Conservation (phyloP, 2,329 filamentous ascomycete genomes). For the Fusarium duplospermum region DNA sequence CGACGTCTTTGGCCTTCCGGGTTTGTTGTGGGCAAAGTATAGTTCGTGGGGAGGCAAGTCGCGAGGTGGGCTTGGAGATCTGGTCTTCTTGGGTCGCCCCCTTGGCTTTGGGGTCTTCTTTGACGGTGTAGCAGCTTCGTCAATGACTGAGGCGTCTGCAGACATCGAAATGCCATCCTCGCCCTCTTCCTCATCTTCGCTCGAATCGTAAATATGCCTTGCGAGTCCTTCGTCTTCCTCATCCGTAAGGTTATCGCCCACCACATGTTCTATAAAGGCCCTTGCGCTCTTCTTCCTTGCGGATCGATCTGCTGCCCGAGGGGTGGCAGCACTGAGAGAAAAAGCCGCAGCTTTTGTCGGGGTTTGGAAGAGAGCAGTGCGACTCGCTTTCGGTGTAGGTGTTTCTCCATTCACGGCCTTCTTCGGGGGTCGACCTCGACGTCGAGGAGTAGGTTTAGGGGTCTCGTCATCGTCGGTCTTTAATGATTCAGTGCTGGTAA, state of each 20-base stretch:
- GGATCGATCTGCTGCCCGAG: conserved; percentile 83
- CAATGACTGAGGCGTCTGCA: conserved; percentile 35
- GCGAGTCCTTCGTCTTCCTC: conserved; percentile 78
- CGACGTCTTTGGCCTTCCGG: conserved; percentile 84
- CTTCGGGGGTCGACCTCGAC: conserved; percentile 52
- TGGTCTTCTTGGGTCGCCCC: conserved; percentile 48
- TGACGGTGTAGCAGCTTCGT: conserved; percentile 56
- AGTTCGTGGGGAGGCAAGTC: conserved; percentile 89
- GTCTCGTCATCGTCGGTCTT: conserved; percentile 39
- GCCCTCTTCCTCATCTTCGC: conserved; percentile 61
- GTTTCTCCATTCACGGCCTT: conserved; percentile 45
- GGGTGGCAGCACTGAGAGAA: conserved; percentile 61
- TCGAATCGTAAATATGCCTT: conserved; percentile 73
- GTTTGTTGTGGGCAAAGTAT: conserved; percentile 93
- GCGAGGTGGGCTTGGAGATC: conserved; percentile 82
- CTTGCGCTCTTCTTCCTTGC: conserved; percentile 87
- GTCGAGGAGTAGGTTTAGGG: conserved; percentile 50
- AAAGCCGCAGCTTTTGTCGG: conserved; percentile 50
- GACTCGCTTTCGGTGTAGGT: conserved; percentile 53
- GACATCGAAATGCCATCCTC: conserved; percentile 36
- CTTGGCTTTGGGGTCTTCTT: conserved; percentile 54
- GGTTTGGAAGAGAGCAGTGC: conserved; percentile 51
- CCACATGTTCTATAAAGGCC: conserved; percentile 77
- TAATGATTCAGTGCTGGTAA: conserved; percentile 20
- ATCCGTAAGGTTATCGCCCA: conserved; percentile 72